Evolutionary conservation across 441 rosid genomes (phyloP), one percentile per base, ranked within the genome.

Genomic region (Monsonia emarginata): DNA sequence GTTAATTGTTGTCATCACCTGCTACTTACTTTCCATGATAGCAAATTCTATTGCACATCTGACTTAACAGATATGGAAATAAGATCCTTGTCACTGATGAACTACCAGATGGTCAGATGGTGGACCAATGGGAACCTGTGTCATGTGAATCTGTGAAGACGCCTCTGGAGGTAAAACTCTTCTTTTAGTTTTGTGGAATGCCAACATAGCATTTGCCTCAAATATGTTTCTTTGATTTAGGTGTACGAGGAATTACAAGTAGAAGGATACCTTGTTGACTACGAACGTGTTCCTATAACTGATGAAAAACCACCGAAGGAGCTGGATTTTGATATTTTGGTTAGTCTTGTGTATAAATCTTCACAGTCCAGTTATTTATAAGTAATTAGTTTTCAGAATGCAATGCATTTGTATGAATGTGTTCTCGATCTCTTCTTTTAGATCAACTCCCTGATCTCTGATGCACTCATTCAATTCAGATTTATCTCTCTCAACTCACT

Each of bases 31-130:
- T 25, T 73, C 67, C 52, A 4, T 66, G 64, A 68, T 74, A 24
- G 61, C 65, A 63, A 46, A 61, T 65, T 79, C 72, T 42, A 18
- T 72, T 57, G 64, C 32, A 40, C 58, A 66, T 74, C 67, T 80
- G 76, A 66, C 75, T 16, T 82, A 65, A 68, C 92, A 95, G 99
- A 80, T 95, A 88, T 73, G 96, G 92, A 70, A 88, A 91, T 79
- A 95, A 95, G 87, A 91, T 95, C 81, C 97, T 91, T 67, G 99
- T 95, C 75, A 95, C 97, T 61, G 99, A 91, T 85, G 99, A 95
- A 82, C 88, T 95, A 67, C 97, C 97, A 56, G 96, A 89, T 86
- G 97, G 96, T 79, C 96, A 89, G 80, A 89, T 95, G 92, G 99
- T 95, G 72, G 99, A 95, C 79, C 96, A 89, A 58, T 95, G 96